Conservation (phyloP, 371 early-diverging fungal genomes). For the Mortierella sp. region DNA sequence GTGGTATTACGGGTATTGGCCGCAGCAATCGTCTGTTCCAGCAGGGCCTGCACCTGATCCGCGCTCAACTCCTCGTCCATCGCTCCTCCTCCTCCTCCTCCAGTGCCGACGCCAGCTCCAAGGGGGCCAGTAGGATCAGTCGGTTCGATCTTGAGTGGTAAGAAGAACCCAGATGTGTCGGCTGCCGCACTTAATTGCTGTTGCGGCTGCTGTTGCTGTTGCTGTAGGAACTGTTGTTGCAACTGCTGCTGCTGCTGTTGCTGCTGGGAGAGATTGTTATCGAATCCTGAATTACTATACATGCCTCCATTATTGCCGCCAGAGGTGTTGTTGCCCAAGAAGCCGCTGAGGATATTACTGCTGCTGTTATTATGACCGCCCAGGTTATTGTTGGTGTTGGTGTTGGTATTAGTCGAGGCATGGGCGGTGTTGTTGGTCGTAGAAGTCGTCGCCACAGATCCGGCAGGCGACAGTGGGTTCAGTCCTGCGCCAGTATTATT, state of each 20-base stretch:
- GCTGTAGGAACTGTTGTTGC: slow-evolving; percentile 15
- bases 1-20: slow-evolving; percentile 30
- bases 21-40: slow-evolving; percentile 51
- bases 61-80: slow-evolving; percentile 49
- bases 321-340: slow-evolving; percentile 19
- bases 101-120: neutral
- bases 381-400: slow-evolving; percentile 4
- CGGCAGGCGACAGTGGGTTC: slow-evolving; percentile 14
- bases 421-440: slow-evolving; percentile 8
- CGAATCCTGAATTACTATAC: slow-evolving; percentile 21
- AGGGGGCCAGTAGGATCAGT: slow-evolving; percentile 17
- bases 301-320: slow-evolving; percentile 4
- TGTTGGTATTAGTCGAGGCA: slow-evolving; percentile 9
- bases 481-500: slow-evolving; percentile 2
- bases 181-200: neutral
- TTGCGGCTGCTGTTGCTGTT: slow-evolving; percentile 16
- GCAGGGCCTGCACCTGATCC: slow-evolving; percentile 52
- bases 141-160: slow-evolving; percentile 49
- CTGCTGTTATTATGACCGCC: slow-evolving; percentile 13
- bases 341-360: slow-evolving; percentile 23
- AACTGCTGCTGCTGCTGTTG: slow-evolving; percentile 28
- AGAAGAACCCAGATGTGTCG: slow-evolving; percentile 33
- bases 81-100: neutral
- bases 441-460: slow-evolving; percentile 17
- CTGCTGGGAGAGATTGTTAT: slow-evolving; percentile 2